phyloP scores from a whole-genome alignment of 2,329 filamentous ascomycete species.

The Aciculosporium take region DNA sequence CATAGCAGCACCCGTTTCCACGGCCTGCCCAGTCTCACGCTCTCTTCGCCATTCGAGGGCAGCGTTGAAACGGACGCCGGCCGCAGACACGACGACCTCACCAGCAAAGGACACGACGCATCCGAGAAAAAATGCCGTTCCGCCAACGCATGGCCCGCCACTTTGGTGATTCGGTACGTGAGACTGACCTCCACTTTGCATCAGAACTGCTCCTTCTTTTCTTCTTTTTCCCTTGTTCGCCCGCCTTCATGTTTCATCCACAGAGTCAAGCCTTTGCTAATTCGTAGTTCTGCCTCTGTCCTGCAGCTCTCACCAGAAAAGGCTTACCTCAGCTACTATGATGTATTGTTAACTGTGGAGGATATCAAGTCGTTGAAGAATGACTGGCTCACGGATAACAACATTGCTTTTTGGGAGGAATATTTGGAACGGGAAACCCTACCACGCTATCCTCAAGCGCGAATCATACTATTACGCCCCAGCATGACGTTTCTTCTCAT shows the following conservation, averaged over 20 bases:
- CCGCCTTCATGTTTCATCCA: background rate
- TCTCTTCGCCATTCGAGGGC: background rate
- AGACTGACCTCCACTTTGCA: background rate
- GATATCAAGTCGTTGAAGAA: conserved; percentile 78
- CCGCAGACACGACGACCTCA: background rate
- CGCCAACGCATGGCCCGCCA: conserved; percentile 30
- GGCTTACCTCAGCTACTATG: conserved; percentile 27
- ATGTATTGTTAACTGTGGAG: conserved; percentile 55
- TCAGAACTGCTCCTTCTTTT: background rate
- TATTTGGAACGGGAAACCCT: conserved; percentile 86
- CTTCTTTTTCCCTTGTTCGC: background rate
- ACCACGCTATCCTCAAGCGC: conserved; percentile 60
- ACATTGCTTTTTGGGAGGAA: conserved; percentile 97
- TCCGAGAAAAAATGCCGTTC: conserved; percentile 21
- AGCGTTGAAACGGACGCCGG: conserved; percentile 1
- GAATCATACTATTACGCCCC: conserved; percentile 81
- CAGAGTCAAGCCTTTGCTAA: background rate
- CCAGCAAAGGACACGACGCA: background rate
- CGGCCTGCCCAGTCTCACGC: conserved; percentile 1
- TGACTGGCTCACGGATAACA: conserved; percentile 97
- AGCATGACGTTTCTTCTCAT: conserved; percentile 88
- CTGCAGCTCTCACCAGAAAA: conserved; percentile 33
- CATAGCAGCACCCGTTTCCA: conserved; percentile 5
- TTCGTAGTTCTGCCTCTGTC: background rate
- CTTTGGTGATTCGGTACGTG: conserved; percentile 32